Conservation (phyloP, 2,329 filamentous ascomycete genomes). For the Pezicula radicicola region DNA sequence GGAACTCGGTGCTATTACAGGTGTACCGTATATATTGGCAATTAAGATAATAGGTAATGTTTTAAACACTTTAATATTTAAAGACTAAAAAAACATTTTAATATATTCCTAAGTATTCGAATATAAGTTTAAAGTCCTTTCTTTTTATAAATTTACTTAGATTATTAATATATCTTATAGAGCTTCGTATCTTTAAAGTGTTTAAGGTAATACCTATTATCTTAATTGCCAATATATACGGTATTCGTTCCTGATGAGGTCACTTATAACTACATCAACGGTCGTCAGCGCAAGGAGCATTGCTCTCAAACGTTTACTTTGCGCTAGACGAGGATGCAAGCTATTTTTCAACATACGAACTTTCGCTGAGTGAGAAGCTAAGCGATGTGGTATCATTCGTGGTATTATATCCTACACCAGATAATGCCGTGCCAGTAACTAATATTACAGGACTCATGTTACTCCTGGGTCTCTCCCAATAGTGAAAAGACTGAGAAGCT, state of each 20-base stretch:
- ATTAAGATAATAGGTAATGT: too few relatives aligned
- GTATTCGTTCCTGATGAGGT: slow-evolving; percentile 37
- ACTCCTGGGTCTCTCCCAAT: slow-evolving; percentile 39
- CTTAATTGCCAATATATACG: too few relatives aligned
- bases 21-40: too few relatives aligned
- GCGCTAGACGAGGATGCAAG: slow-evolving; percentile 33
- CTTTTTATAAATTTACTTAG: too few relatives aligned
- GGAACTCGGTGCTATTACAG: slow-evolving; percentile 40
- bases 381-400: slow-evolving; percentile 33
- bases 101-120: too few relatives aligned
- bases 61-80: too few relatives aligned
- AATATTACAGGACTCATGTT: slow-evolving; percentile 35
- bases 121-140: too few relatives aligned
- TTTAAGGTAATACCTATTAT: too few relatives aligned
- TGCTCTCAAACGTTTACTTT: slow-evolving; percentile 34
- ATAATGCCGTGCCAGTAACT: slow-evolving; percentile 38
- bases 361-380: too few relatives aligned
- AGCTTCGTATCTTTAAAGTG: too few relatives aligned
- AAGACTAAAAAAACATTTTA: too few relatives aligned
- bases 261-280: slow-evolving; percentile 31
- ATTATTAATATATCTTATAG: too few relatives aligned
- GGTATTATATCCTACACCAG: slow-evolving; percentile 38
- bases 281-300: slow-evolving; percentile 29
- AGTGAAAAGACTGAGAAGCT: slow-evolving; percentile 29
- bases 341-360: slow-evolving; percentile 33